A percentile compares a stretch with the other conserved stretches of the same genome.
Conservation (phyloP, 1,284 basidiomycete genomes). For the Pseudozyma flocculosa region DNA sequence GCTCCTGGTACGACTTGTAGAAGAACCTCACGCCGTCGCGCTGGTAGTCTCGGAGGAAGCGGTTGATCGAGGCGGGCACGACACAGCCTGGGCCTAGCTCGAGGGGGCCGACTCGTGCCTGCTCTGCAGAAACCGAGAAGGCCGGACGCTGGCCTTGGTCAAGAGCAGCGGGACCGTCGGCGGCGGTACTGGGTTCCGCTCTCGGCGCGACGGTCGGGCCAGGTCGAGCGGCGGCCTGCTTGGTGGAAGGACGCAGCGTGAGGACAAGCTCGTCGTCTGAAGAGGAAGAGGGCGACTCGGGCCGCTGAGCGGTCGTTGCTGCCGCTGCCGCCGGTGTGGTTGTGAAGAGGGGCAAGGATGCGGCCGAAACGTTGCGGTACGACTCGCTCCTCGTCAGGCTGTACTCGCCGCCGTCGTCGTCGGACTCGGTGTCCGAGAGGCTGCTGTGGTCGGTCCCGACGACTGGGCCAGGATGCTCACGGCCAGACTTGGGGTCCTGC, state of each 20-base stretch:
- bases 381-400: not conserved
- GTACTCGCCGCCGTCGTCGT: not conserved
- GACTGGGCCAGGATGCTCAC: too few relatives aligned
- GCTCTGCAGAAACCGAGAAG: constrained; percentile 14
- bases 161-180: not conserved
- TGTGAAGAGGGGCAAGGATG: not conserved
- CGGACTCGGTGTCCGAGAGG: not conserved
- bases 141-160: constrained; percentile 8
- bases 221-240: not conserved
- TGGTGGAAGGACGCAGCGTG: not conserved
- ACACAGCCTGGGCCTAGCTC: constrained; percentile 36
- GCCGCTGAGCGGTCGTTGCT: not conserved
- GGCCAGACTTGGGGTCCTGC: too few relatives aligned
- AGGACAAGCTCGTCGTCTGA: constrained; percentile 19
- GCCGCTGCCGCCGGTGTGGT: too few relatives aligned
- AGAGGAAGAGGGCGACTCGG: constrained; percentile 2
- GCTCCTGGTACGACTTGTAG: constrained; percentile 67
- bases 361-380: not conserved
- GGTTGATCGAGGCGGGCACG: constrained; percentile 74
- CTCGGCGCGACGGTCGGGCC: not conserved
- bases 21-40: constrained; percentile 77
- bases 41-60: constrained; percentile 78
- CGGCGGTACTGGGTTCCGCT: not conserved
- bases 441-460: not conserved
- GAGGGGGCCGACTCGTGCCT: constrained; percentile 9